phyloP scores from a whole-genome alignment of 345 rosid genomes.

The Litchi chinensis region DNA sequence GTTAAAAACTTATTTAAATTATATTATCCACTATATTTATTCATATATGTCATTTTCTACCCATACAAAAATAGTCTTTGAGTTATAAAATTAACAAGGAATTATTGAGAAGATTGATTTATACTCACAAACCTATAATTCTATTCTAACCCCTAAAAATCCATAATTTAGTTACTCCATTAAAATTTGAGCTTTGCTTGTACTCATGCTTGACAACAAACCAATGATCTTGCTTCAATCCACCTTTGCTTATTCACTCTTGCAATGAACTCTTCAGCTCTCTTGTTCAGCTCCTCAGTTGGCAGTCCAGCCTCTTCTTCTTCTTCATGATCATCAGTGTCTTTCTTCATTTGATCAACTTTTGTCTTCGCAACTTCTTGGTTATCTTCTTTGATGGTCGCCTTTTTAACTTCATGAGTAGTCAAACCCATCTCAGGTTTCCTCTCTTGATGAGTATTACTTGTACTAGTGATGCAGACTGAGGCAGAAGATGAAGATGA shows the following conservation, averaged over 20 bases:
- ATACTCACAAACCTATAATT: too few relatives aligned
- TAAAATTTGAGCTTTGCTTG: too few relatives aligned
- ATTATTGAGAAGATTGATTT: too few relatives aligned
- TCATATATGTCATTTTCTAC: too few relatives aligned
- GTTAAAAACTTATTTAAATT: too few relatives aligned
- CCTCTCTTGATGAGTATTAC: too few relatives aligned
- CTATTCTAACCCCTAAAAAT: too few relatives aligned
- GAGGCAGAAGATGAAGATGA: background rate
- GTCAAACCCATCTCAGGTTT: background rate
- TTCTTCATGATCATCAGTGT: background rate
- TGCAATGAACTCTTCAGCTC: conserved; percentile 66
- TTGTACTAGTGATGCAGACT: too few relatives aligned
- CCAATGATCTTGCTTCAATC: conserved; percentile 42
- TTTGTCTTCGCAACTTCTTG: background rate
- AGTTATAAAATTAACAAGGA: background rate
- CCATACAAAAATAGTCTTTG: too few relatives aligned
- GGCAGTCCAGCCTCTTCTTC: conserved; percentile 38
- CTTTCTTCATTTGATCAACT: background rate
- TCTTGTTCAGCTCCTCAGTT: conserved; percentile 54
- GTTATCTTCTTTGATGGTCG: background rate
- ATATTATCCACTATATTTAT: too few relatives aligned
- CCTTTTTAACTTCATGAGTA: conserved; percentile 9
- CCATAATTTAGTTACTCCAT: too few relatives aligned
- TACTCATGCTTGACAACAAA: conserved; percentile 13
- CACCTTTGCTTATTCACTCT: conserved; percentile 62